Percentiles rank a stretch among this genome's conserved stretches.
Evolutionary conservation across 2,329 filamentous ascomycete species (phyloP).

Genomic region (Alternaria sp.): DNA sequence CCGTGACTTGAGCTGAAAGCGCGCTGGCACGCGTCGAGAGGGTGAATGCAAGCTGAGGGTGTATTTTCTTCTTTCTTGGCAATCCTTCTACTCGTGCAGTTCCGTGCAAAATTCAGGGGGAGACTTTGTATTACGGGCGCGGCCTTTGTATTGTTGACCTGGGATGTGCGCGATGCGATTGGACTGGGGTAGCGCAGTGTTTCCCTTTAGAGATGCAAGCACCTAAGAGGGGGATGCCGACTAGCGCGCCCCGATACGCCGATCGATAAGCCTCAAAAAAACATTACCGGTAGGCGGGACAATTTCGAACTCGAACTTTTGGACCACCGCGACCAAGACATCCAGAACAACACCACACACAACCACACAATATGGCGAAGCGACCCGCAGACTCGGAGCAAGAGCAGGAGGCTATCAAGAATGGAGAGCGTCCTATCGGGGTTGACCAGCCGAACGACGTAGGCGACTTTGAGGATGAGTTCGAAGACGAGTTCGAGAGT

Average conservation of each 20-base stretch:
- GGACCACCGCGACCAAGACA: conserved; percentile 15
- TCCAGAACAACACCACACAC: conserved; percentile 1
- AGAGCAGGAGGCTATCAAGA: conserved; percentile 65
- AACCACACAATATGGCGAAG: conserved; percentile 63
- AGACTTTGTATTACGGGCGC: conserved; percentile 4
- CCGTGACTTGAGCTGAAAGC: conserved; percentile 37
- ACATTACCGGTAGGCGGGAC: conserved; percentile 20
- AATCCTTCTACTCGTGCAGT: background rate
- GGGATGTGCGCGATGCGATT: conserved; percentile 28
- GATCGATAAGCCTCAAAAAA: conserved; percentile 34
- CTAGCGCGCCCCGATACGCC: conserved; percentile 10
- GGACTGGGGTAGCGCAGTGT: conserved; percentile 19
- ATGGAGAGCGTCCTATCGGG: conserved; percentile 66
- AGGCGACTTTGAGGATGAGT: conserved; percentile 92
- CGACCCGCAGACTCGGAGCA: conserved; percentile 63
- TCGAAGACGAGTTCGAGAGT: conserved; percentile 89
- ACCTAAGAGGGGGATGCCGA: conserved; percentile 14
- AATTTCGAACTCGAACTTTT: conserved; percentile 12
- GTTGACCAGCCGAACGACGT: conserved; percentile 56
- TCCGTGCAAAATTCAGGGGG: background rate
- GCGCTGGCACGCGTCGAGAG: conserved; percentile 41
- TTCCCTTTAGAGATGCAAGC: conserved; percentile 7
- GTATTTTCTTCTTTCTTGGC: conserved; percentile 10
- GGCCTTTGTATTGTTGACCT: conserved; percentile 24
- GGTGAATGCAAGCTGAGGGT: background rate